Base-by-base conservation (phyloP, 148 eudicot species). In the Rhododendron ovatum region DNA sequence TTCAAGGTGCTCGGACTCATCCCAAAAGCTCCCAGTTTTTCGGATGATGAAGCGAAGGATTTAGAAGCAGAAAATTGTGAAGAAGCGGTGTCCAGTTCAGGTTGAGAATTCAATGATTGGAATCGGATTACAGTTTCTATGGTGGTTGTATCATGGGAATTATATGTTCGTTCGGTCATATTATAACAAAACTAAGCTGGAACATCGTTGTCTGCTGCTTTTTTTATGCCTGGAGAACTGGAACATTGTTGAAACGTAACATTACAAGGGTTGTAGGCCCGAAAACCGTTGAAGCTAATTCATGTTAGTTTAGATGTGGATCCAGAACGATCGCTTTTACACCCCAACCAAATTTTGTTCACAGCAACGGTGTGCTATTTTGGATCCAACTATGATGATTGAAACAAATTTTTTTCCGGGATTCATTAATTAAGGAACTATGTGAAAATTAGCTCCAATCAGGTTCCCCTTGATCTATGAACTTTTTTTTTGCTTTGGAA, bases 1-100 rank as follows among this genome's bases (percentile, higher is more conserved):
- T 98, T 98, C 93, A 92, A 94, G 87, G 84, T 93, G 81, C 96
- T 98, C 65, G 99, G 99, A 65, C 93, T 98, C 0, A 86, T 87
- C 80, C 99, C 98, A 13, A 98, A 95, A 89, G 94, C 98, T 82
- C 95, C 99, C 1, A 89, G 84, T 33, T 89, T 98, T 48, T 91
- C 91, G 1, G 89, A 93, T 8, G 91, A 90, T 41, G 87, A 89
- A 39, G 85, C 20, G 26, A 86, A 84, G 22, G 88, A 86, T 35
- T 78, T 39, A 41, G 94, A 93, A 78, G 74, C 86, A 17, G 96
- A 89, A 80, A 85, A 79, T 80, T 55, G 82, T 57, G 87, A 88
- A 65, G 87, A 90, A 83, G 94, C 91, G 48, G 95, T 89, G 67
- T 91, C 94, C 7, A 86, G 91, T 90, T 94, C 90, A 71, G 93